Conservation (phyloP, 179 eudicot genomes). For the Beta lomatogona region DNA sequence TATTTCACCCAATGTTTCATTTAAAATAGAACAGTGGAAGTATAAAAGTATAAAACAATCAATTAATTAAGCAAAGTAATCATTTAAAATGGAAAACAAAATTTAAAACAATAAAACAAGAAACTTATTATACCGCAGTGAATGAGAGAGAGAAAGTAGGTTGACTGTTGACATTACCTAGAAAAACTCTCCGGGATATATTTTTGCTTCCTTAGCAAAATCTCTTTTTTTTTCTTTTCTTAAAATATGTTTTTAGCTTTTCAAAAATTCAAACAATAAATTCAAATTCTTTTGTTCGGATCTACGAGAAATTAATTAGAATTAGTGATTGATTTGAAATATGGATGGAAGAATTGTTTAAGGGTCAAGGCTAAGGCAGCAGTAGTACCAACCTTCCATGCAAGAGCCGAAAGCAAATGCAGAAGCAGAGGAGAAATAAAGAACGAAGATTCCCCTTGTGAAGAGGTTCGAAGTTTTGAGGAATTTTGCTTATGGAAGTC, state of each 20-base stretch:
- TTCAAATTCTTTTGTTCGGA: background rate
- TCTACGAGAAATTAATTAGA: background rate
- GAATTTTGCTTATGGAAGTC: background rate
- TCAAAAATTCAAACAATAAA: background rate
- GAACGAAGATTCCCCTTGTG: slow-evolving; percentile 49
- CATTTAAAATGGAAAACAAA: too few relatives aligned
- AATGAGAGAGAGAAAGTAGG: too few relatives aligned
- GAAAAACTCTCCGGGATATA: too few relatives aligned
- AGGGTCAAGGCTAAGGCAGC: slow-evolving; percentile 90
- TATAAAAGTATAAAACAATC: too few relatives aligned
- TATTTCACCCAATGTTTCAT: too few relatives aligned
- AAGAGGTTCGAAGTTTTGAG: slow-evolving; percentile 6
- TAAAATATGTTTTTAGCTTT: background rate
- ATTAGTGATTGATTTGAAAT: background rate
- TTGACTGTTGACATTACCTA: too few relatives aligned
- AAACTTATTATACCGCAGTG: too few relatives aligned
- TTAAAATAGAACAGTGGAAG: too few relatives aligned
- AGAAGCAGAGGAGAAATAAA: slow-evolving; percentile 20
- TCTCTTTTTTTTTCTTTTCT: slow-evolving; percentile 13
- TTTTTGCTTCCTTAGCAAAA: slow-evolving; percentile 70
- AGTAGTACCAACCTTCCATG: slow-evolving; percentile 89
- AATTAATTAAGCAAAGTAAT: too few relatives aligned
- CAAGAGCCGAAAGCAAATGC: slow-evolving; percentile 61
- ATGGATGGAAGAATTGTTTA: slow-evolving; percentile 14
- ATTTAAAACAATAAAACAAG: too few relatives aligned